Conservation (phyloP, 768 basidiomycete species). For the Phaffia tasmanica region DNA sequence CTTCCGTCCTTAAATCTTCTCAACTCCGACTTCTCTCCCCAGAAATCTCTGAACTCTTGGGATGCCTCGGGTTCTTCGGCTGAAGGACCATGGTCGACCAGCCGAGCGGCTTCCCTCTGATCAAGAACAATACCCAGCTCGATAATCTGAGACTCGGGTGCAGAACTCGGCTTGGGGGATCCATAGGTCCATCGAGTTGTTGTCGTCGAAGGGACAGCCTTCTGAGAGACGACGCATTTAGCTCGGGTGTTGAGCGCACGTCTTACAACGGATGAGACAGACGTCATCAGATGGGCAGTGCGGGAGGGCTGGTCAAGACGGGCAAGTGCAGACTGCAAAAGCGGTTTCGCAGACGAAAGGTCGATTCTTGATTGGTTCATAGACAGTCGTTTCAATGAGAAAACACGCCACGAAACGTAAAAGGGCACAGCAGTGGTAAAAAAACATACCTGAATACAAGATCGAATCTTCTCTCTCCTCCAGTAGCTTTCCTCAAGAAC, state of each 20-base stretch:
- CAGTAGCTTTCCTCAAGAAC: conserved; percentile 62
- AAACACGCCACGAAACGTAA: background rate
- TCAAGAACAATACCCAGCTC: conserved; percentile 68
- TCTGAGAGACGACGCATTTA: conserved; percentile 52
- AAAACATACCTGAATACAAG: conserved; percentile 49
- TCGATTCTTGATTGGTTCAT: conserved; percentile 32
- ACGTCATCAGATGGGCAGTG: conserved; percentile 29
- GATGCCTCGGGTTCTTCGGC: conserved; percentile 43
- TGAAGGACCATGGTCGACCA: conserved; percentile 85
- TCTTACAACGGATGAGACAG: conserved; percentile 38
- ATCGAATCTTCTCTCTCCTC: conserved; percentile 61
- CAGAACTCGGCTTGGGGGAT: conserved; percentile 37
- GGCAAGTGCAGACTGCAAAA: conserved; percentile 6
- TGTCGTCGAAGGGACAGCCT: conserved; percentile 31
- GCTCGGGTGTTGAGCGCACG: conserved; percentile 64
- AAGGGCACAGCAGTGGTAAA: conserved; percentile 2
- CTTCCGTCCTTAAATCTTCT: conserved; percentile 92
- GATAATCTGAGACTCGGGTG: conserved; percentile 38
- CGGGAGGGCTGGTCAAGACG: conserved; percentile 29
- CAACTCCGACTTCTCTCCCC: conserved; percentile 86
- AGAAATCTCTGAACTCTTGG: conserved; percentile 64
- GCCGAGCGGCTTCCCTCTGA: conserved; percentile 58
- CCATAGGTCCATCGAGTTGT: conserved; percentile 25
- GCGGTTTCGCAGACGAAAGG: conserved; percentile 26
- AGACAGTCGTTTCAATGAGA: background rate